Evolutionary conservation across 345 rosid genomes (phyloP).

Genomic region (Anastatica hierochuntica): DNA sequence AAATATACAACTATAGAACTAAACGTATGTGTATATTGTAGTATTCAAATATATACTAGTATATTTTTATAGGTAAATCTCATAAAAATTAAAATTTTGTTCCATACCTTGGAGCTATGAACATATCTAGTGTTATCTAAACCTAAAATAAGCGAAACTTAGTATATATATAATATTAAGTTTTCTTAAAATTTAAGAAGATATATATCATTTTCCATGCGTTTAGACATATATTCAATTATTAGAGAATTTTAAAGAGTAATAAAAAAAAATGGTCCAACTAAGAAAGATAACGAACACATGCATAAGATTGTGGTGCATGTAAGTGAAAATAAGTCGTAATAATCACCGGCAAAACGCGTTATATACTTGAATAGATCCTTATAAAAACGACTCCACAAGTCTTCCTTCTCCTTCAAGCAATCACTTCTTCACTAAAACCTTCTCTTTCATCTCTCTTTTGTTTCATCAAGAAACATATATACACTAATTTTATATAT

Average conservation of each 20-base stretch:
- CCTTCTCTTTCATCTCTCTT: not conserved
- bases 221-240: constrained; percentile 18
- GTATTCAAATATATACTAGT: not conserved
- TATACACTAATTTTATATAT: not conserved
- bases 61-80: not conserved
- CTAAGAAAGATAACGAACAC: constrained; percentile 34
- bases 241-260: constrained; percentile 16
- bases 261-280: constrained; percentile 16
- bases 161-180: not conserved
- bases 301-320: constrained; percentile 26
- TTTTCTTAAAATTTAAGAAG: not conserved
- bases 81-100: not conserved
- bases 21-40: too few relatives aligned
- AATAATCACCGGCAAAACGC: constrained; percentile 31
- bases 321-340: constrained; percentile 23
- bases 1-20: too few relatives aligned
- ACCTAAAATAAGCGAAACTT: not conserved
- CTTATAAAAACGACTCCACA: constrained; percentile 19
- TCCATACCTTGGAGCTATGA: not conserved
- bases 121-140: not conserved
- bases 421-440: constrained; percentile 9
- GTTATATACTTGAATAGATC: not conserved
- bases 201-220: not conserved
- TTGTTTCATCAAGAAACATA: not conserved
- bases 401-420: constrained; percentile 23